A percentile compares a stretch with the other conserved stretches of the same genome.
These are phyloP conservation scores for Curvularia sp. DNA, from an alignment of 2,329 filamentous ascomycete genomes.

Conservation along the genomic window DNA sequence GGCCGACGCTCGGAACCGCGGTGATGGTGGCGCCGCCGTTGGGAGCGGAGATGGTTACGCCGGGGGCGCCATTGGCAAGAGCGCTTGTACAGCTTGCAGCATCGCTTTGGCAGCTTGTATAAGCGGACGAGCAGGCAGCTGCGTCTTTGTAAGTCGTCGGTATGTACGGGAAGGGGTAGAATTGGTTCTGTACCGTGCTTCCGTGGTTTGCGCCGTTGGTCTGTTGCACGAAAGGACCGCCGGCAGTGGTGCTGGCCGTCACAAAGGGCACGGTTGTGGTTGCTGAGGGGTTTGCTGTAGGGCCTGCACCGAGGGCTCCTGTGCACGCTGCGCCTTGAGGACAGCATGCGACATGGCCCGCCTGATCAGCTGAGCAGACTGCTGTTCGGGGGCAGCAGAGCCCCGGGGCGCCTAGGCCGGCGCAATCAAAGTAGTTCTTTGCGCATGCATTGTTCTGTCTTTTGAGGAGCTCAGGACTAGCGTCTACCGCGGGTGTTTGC, in stretches of 20 bases:
- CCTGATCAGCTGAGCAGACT: slow-evolving; percentile 63
- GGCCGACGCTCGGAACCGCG: slow-evolving; percentile 47
- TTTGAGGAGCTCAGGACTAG: slow-evolving; percentile 39
- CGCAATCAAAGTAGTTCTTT: slow-evolving; percentile 61
- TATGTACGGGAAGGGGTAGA: slow-evolving; percentile 62
- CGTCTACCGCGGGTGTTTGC: slow-evolving; percentile 33
- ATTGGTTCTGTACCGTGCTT: slow-evolving; percentile 57
- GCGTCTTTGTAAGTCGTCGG: slow-evolving; percentile 62
- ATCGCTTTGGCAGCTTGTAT: slow-evolving; percentile 60
- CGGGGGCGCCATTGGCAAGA: slow-evolving; percentile 58
- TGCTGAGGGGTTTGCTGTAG: slow-evolving; percentile 21
- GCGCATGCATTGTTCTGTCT: slow-evolving; percentile 58
- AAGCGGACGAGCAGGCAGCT: slow-evolving; percentile 62
- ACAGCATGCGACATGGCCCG: slow-evolving; percentile 68
- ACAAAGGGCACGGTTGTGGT: slow-evolving; percentile 31
- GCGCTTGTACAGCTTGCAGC: slow-evolving; percentile 50
- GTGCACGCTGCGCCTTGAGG: slow-evolving; percentile 65
- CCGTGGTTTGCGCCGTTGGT: slow-evolving; percentile 26
- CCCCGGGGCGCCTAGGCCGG: slow-evolving; percentile 59
- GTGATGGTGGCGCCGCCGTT: slow-evolving; percentile 61
- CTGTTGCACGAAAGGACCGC: slow-evolving; percentile 33
- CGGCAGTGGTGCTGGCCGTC: slow-evolving; percentile 28
- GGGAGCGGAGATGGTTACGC: slow-evolving; percentile 59
- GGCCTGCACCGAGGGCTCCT: slow-evolving; percentile 45
- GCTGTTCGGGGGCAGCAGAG: slow-evolving; percentile 64